A percentile compares a stretch with the other conserved stretches of the same genome.
These are phyloP conservation scores for Polytrichum formosum DNA, from an alignment of 225 moss, liverwort and hornwort species.

Conservation along the genomic window DNA sequence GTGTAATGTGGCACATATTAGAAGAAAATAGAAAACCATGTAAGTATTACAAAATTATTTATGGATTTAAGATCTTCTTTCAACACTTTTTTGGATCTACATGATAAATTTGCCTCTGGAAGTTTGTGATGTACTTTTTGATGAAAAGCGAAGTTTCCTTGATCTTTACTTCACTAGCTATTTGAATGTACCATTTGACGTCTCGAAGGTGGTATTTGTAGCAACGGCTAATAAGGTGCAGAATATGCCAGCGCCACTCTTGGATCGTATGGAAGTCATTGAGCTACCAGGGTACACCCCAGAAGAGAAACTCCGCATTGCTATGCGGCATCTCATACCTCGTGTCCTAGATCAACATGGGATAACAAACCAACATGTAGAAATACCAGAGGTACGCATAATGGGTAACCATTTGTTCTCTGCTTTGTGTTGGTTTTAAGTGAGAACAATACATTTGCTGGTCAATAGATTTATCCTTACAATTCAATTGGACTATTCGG, in stretches of 20 bases:
- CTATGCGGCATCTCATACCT: constrained; percentile 47
- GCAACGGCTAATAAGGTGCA: constrained; percentile 39
- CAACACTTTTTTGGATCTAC: too few species aligned
- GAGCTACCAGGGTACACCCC: constrained; percentile 39
- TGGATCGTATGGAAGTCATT: constrained; percentile 51
- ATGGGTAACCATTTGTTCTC: neutral
- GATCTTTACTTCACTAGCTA: constrained; percentile 22
- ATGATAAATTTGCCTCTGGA: too few species aligned
- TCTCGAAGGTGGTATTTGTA: constrained; percentile 43
- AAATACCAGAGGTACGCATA: constrained; percentile 31
- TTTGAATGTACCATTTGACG: constrained; percentile 41
- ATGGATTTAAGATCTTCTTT: too few species aligned
- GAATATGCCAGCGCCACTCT: constrained; percentile 34
- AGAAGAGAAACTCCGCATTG: constrained; percentile 38
- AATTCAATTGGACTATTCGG: too few species aligned
- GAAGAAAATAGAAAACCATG: too few species aligned
- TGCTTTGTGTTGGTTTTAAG: too few species aligned
- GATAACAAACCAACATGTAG: constrained; percentile 34
- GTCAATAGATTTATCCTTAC: too few species aligned
- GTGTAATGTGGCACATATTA: too few species aligned
- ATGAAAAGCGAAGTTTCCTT: constrained; percentile 10
- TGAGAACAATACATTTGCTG: too few species aligned
- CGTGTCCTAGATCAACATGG: constrained; percentile 47
- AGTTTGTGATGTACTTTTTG: neutral
- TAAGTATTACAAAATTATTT: too few species aligned